Evolutionary conservation across 768 basidiomycete genomes (phyloP), one percentile per base, ranked within the genome.

Genomic region (Cyclocybe cylindracea): DNA sequence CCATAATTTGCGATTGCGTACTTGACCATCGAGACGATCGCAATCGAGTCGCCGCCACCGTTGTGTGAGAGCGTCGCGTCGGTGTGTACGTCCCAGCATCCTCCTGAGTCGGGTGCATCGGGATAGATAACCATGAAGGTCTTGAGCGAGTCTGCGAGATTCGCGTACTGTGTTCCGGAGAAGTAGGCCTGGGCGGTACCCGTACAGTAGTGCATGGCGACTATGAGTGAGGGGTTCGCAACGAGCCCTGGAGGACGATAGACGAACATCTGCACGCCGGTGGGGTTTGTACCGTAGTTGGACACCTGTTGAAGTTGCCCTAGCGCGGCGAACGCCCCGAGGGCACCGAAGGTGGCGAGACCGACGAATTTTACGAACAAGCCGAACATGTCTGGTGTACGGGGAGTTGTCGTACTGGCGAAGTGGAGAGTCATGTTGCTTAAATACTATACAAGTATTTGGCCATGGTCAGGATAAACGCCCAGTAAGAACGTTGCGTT

Each of bases 171-270:
- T 0, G 78, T 78, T 14, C 77, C 73, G 2, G 59, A 48, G 70
- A 74, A 84, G 65, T 79, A 83, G 0, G 72, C 77, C 55, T 78
- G 74, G 1, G 78, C 82, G 0, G 77, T 73, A 8, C 78, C 82
- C 1, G 66, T 62, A 64, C 82, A 84, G 58, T 76, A 76, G 61
- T 82, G 80, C 47, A 79, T 75, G 24, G 79, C 80, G 44, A 82
- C 70, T 53, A 83, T 76, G 19, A 83, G 69, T 2, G 78, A 67
- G 2, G 78, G 74, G 5, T 63, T 63, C 16, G 64, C 46, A 11
- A 61, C 66, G 24, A 78, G 59, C 24, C 61, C 68, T 2, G 71
- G 57, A 2, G 79, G 78, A 50, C 63, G 66, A 65, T 78, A 78
- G 7, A 74, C 60, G 61, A 62, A 80, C 68, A 80, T 75, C 14